These are phyloP conservation scores for Lepraria neglecta DNA, from an alignment of 495 filamentous ascomycete species.

Conservation along the genomic window DNA sequence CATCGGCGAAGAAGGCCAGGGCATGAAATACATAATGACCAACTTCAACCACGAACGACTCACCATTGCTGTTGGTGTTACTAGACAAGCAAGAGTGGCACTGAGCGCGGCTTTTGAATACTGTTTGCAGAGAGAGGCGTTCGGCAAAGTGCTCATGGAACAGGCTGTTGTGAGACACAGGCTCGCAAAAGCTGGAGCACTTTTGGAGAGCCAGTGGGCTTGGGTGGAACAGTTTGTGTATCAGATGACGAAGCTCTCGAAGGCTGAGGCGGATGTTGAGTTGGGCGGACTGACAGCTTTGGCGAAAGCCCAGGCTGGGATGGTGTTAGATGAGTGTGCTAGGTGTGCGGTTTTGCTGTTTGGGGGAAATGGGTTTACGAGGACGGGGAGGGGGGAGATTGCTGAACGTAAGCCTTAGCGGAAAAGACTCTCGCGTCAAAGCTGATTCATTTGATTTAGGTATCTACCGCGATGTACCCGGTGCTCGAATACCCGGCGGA, in stretches of 20 bases:
- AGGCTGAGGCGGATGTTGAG: constrained; percentile 56
- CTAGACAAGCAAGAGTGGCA: constrained; percentile 58
- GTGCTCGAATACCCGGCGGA: constrained; percentile 59
- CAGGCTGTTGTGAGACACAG: constrained; percentile 68
- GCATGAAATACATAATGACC: constrained; percentile 73
- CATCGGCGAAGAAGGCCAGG: constrained; percentile 61
- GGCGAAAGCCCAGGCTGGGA: constrained; percentile 63
- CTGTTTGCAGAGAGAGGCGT: constrained; percentile 65
- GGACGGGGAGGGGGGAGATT: constrained; percentile 61
- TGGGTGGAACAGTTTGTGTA: constrained; percentile 74
- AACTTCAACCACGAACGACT: constrained; percentile 82
- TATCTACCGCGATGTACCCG: constrained; percentile 61
- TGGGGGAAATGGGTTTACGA: constrained; percentile 66
- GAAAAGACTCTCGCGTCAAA: not conserved
- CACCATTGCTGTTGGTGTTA: constrained; percentile 55
- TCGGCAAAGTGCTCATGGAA: constrained; percentile 65
- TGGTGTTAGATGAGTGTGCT: constrained; percentile 64
- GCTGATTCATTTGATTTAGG: constrained; percentile 29
- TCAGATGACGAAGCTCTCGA: constrained; percentile 55
- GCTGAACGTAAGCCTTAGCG: constrained; percentile 49
- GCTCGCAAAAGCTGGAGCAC: constrained; percentile 61
- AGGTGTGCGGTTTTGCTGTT: constrained; percentile 62
- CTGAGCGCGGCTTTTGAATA: constrained; percentile 61
- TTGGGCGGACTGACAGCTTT: constrained; percentile 64
- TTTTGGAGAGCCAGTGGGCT: constrained; percentile 63